Evolutionary conservation across 2,329 filamentous ascomycete genomes (phyloP).

Genomic region (Xylariaceae sp.): DNA sequence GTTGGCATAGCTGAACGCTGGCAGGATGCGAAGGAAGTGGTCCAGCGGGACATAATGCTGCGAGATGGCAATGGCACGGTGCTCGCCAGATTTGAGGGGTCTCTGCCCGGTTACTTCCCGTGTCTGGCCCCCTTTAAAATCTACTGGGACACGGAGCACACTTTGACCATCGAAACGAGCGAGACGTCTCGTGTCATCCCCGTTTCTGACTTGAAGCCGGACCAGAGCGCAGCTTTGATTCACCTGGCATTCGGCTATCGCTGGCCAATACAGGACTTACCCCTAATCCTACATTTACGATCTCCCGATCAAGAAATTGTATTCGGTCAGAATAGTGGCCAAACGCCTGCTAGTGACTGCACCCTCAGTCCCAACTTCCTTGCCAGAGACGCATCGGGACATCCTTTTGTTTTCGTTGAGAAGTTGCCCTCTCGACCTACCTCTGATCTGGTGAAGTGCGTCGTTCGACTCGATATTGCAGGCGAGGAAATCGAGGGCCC

Average conservation of each 20-base stretch:
- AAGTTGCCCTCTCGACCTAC: conserved; percentile 43
- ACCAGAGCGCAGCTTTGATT: conserved; percentile 45
- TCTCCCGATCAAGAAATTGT: conserved; percentile 22
- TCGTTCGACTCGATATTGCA: conserved; percentile 33
- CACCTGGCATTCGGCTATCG: conserved; percentile 46
- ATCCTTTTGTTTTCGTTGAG: conserved; percentile 40
- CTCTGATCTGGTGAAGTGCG: conserved; percentile 35
- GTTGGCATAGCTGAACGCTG: conserved; percentile 39
- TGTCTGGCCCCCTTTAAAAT: conserved; percentile 35
- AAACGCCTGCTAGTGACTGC: conserved; percentile 13
- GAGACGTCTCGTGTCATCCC: conserved; percentile 8
- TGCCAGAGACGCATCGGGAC: conserved; percentile 35
- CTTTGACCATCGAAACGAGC: conserved; percentile 36
- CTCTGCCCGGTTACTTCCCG: conserved; percentile 41
- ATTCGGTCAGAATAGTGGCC: conserved; percentile 22
- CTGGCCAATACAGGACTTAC: conserved; percentile 35
- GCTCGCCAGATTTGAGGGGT: conserved; percentile 38
- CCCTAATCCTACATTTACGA: conserved; percentile 42
- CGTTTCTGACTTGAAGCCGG: conserved; percentile 22
- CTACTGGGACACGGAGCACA: conserved; percentile 35
- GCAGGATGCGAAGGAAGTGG: conserved; percentile 33
- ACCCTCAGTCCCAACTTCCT: conserved; percentile 33
- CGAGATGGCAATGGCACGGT: conserved; percentile 30
- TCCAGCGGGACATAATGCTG: conserved; percentile 32
- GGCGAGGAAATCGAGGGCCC: conserved; percentile 40